Evolutionary conservation across 306 rosid species (phyloP).

Genomic region (Fagus sylvatica): DNA sequence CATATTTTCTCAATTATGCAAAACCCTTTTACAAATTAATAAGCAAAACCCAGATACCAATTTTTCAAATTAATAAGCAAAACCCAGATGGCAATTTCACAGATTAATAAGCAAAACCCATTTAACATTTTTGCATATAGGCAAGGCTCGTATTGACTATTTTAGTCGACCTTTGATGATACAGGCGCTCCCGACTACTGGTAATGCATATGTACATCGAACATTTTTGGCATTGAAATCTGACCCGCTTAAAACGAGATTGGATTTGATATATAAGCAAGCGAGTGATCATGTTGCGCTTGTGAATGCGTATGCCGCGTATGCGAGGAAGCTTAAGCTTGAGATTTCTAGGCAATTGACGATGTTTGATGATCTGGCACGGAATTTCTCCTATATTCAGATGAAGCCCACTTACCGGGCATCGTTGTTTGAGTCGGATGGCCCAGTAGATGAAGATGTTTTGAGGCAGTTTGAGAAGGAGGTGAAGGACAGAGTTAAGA

Average conservation of each 20-base stretch:
- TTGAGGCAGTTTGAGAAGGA: conserved; percentile 96
- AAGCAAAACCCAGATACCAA: conserved; percentile 2
- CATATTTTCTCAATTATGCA: not conserved
- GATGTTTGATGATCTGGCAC: conserved; percentile 88
- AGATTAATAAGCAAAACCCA: not conserved
- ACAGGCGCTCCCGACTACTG: conserved; percentile 80
- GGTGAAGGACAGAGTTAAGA: conserved; percentile 94
- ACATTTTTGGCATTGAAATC: conserved; percentile 93
- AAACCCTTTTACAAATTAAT: conserved; percentile 9
- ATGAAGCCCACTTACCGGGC: conserved; percentile 56
- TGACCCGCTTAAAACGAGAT: conserved; percentile 78
- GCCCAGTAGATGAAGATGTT: conserved; percentile 83
- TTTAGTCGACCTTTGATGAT: conserved; percentile 13
- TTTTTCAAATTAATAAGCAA: not conserved
- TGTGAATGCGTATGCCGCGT: conserved; percentile 94
- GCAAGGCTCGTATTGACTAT: not conserved
- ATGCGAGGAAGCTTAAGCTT: conserved; percentile 99
- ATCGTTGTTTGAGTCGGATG: conserved; percentile 69
- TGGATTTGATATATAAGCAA: conserved; percentile 91
- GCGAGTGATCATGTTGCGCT: conserved; percentile 90
- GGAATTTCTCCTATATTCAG: conserved; percentile 62
- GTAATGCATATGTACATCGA: conserved; percentile 80
- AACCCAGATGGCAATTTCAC: conserved; percentile 9
- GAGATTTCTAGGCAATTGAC: conserved; percentile 85
- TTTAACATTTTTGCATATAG: conserved; percentile 11